Conservation (phyloP, 192 early-diverging fungal species). For the Bifiguratus adelaidae region DNA sequence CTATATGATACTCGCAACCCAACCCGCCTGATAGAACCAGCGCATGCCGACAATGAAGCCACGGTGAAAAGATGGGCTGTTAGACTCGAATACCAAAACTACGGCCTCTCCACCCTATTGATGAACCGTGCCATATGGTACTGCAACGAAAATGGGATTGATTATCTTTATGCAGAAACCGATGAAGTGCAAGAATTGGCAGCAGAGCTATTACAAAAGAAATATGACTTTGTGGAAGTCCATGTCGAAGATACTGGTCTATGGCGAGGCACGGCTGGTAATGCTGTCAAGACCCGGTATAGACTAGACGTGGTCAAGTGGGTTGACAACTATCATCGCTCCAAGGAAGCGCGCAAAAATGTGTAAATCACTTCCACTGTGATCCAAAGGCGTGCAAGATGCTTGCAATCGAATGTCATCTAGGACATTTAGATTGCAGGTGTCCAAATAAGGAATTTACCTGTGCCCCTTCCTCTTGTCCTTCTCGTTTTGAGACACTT, state of each 20-base stretch:
- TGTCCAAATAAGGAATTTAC: no score
- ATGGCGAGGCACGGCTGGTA: slow-evolving; percentile 2
- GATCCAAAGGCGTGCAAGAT: no score
- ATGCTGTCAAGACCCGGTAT: slow-evolving; percentile 7
- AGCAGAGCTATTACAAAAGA: slow-evolving; percentile 10
- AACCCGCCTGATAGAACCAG: no score
- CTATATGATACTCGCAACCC: slow-evolving; percentile 2
- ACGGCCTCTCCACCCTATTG: slow-evolving; percentile 22
- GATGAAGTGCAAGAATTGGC: slow-evolving; percentile 13
- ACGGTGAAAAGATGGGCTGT: slow-evolving; percentile 18
- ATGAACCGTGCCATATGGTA: slow-evolving; percentile 20
- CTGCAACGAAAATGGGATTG: slow-evolving; percentile 16
- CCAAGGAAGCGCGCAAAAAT: not conserved
- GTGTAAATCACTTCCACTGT: no score
- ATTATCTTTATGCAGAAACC: slow-evolving; percentile 20
- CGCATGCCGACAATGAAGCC: slow-evolving; percentile 18
- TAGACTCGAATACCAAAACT: slow-evolving; percentile 18
- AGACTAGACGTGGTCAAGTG: slow-evolving; percentile 21
- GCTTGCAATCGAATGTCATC: no score
- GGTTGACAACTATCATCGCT: slow-evolving; percentile 6
- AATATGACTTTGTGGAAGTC: slow-evolving; percentile 12
- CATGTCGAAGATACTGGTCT: slow-evolving; percentile 10
- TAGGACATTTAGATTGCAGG: no score
- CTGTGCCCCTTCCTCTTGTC: no score
- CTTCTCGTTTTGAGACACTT: no score